These are phyloP conservation scores for Didymella segeticola DNA, from an alignment of 2,329 filamentous ascomycete genomes.

Conservation along the genomic window DNA sequence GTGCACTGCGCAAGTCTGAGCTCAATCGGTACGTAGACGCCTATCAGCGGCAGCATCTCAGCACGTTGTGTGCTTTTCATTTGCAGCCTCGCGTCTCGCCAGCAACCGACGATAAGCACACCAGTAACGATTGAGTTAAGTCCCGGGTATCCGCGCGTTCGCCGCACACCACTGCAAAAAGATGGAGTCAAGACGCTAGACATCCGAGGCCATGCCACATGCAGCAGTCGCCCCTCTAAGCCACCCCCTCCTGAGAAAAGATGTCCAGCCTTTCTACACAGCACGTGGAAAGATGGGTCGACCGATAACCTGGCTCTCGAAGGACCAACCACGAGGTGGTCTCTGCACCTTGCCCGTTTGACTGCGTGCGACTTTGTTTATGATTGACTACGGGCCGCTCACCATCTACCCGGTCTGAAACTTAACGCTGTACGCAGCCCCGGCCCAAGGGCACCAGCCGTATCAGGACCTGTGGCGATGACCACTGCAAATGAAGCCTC, in stretches of 20 bases:
- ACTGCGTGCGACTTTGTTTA: conserved; percentile 15
- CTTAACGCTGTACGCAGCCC: conserved; percentile 13
- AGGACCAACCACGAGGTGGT: conserved; percentile 17
- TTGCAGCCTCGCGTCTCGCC: not conserved
- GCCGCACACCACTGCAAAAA: conserved; percentile 12
- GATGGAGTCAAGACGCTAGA: conserved; percentile 17
- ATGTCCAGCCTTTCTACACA: conserved; percentile 14
- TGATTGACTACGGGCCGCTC: conserved; percentile 17
- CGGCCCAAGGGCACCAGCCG: conserved; percentile 8
- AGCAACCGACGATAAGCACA: conserved; percentile 7
- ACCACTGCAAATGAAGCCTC: conserved; percentile 10
- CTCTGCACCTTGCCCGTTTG: conserved; percentile 13
- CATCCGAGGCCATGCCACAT: conserved; percentile 14
- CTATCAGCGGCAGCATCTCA: not conserved
- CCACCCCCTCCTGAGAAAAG: conserved; percentile 18
- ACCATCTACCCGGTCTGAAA: conserved; percentile 6
- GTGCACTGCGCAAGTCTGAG: not conserved
- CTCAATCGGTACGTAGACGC: not conserved
- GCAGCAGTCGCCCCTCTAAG: conserved; percentile 13
- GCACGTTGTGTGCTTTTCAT: conserved; percentile 1
- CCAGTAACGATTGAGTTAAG: conserved; percentile 17
- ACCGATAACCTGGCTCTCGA: conserved; percentile 15
- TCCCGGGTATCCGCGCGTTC: conserved; percentile 13
- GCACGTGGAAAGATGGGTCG: conserved; percentile 19
- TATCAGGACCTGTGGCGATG: conserved; percentile 10